Evolutionary conservation across 164 flowering plant species (phyloP), one percentile per base, ranked within the genome.

Genomic region (Magnolia sinica): DNA sequence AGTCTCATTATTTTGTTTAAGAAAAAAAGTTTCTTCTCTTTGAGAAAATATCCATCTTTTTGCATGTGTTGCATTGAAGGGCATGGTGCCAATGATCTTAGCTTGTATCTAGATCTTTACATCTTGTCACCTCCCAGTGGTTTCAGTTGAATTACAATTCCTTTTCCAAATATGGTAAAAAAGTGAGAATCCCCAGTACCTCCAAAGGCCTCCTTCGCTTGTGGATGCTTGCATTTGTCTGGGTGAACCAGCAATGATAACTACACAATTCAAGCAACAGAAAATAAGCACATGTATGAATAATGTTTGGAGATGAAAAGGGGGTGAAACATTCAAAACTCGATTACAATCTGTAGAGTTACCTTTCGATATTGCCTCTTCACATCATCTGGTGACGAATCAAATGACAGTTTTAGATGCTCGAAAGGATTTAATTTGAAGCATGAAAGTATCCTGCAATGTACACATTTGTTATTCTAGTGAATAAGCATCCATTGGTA

Each of bases 141-240:
- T 37, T 37, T 37, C 45, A 37, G 45, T 37, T 37, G 45, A 37
- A 37, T 37, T 37, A 37, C 45, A 37, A 37, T 37, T 37, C 45
- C 45, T 37, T 37, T 37, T 37, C 9, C 27, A 20, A 65, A 65
- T 65, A 20, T 5, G 27, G 20, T 24, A 3, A 22, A 65, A 23
- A 22, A 65, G 27, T 22, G 19, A 18, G 68, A 20, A 65, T 9
- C 10, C n/a, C 68, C 27, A 27, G 50, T 68, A 68, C 71, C 71
- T 68, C 81, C 91, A 86, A 96, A 96, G 51, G 99, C 99, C 79
- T 96, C 98, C 85, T 96, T 92, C 50, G 98, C 98, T 84, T 92
- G 97, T 78, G 97, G 98, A 89, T 96, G 99, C 88, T 96, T 94
- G 83, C 99, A 96, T 77, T 96, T 96, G 73, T 96, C 98, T 79